Evolutionary conservation across 1,139 yeast genomes (phyloP).

Genomic region (Debaryomyces subglobosus): DNA sequence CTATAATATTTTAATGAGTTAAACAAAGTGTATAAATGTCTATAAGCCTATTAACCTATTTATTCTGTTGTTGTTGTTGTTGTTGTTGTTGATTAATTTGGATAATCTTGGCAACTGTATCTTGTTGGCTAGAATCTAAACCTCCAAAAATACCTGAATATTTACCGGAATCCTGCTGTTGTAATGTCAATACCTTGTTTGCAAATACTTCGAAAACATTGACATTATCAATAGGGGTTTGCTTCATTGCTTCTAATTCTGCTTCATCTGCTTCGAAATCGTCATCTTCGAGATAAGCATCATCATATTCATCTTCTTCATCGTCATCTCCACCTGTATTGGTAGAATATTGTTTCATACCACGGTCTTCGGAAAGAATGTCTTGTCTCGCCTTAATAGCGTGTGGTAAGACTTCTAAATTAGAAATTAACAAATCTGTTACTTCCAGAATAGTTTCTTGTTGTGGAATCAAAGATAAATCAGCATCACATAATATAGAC

Average conservation of each 20-base stretch:
- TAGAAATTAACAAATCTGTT: conserved; percentile 43
- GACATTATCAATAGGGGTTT: conserved; percentile 52
- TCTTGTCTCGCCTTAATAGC: conserved; percentile 52
- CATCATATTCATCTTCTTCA: conserved; percentile 32
- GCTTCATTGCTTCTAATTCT: conserved; percentile 55
- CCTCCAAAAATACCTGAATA: conserved; percentile 44
- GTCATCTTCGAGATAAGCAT: conserved; percentile 36
- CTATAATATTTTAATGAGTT: background rate
- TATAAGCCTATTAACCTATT: conserved; percentile 1
- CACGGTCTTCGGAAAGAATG: conserved; percentile 40
- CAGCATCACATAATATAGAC: conserved; percentile 34
- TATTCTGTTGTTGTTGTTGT: conserved; percentile 3
- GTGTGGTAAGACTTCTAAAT: conserved; percentile 48
- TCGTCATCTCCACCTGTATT: conserved; percentile 26
- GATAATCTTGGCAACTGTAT: conserved; percentile 34
- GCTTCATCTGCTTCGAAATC: conserved; percentile 55
- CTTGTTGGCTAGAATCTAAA: conserved; percentile 38
- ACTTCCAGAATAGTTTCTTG: conserved; percentile 46
- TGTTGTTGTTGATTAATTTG: conserved; percentile 24
- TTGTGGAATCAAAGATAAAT: conserved; percentile 27
- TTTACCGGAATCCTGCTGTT: conserved; percentile 35
- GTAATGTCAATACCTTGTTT: conserved; percentile 29
- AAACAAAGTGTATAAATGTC: conserved; percentile 2
- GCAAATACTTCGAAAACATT: conserved; percentile 52
- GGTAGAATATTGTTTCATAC: conserved; percentile 28